Evolutionary conservation across 495 filamentous ascomycete species (phyloP).

Genomic region (Penicillium crystallinum): DNA sequence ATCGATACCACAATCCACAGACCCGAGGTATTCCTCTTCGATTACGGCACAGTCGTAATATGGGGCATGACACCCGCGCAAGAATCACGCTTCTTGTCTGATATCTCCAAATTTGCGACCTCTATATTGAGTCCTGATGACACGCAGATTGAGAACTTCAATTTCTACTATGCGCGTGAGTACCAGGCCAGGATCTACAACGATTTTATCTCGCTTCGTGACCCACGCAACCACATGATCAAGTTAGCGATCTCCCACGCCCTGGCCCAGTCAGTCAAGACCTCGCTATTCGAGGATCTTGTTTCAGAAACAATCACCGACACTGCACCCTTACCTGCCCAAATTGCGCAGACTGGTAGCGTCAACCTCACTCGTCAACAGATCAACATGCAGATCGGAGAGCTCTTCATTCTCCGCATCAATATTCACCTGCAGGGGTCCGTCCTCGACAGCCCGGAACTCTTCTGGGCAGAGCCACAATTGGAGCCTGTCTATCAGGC

Average conservation of each 20-base stretch:
- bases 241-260: slow-evolving; percentile 96
- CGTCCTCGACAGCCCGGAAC: slow-evolving; percentile 92
- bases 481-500: slow-evolving; percentile 93
- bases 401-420: slow-evolving; percentile 94
- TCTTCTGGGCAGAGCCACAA: slow-evolving; percentile 98
- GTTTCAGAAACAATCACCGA: slow-evolving; percentile 87
- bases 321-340: slow-evolving; percentile 82
- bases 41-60: slow-evolving; percentile 99
- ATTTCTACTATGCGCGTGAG: slow-evolving; percentile 96
- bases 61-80: slow-evolving; percentile 91
- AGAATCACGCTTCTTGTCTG: slow-evolving; percentile 83
- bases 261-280: slow-evolving; percentile 88
- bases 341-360: slow-evolving; percentile 86
- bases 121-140: slow-evolving; percentile 86
- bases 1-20: slow-evolving; percentile 71
- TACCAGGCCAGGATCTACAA: slow-evolving; percentile 99
- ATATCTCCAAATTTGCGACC: slow-evolving; percentile 90
- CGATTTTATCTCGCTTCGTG: slow-evolving; percentile 90
- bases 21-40: slow-evolving; percentile 91
- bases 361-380: slow-evolving; percentile 75
- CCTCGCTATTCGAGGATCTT: slow-evolving; percentile 94
- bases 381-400: slow-evolving; percentile 98
- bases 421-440: slow-evolving; percentile 97
- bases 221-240: slow-evolving; percentile 94
- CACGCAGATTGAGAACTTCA: slow-evolving; percentile 94